Conservation (phyloP, 371 early-diverging fungal genomes). For the Nematocida displodere region DNA sequence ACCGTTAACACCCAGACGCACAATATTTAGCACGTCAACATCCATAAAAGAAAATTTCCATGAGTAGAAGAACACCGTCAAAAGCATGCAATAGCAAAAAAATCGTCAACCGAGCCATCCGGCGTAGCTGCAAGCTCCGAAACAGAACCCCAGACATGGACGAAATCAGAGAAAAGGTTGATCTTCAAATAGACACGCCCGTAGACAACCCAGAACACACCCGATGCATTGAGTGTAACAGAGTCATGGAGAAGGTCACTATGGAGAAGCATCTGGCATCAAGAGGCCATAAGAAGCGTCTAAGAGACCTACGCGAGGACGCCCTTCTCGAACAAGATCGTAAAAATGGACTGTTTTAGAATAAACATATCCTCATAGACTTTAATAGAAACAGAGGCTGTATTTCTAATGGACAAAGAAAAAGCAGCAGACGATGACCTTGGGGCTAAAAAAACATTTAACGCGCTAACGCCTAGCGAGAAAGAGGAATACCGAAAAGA, state of each 20-base stretch:
- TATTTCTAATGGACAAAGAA: neutral
- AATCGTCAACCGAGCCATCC: conserved; percentile 9
- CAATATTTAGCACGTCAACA: conserved; percentile 24
- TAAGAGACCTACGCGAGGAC: conserved; percentile 33
- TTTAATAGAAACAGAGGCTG: neutral
- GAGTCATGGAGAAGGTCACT: conserved; percentile 36
- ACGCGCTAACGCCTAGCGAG: neutral
- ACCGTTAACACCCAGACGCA: neutral
- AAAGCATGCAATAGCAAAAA: conserved; percentile 23
- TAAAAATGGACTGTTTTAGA: conserved; percentile 46
- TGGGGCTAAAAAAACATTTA: neutral
- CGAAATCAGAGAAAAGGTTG: conserved; percentile 25
- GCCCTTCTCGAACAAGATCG: conserved; percentile 41
- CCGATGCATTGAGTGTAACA: conserved; percentile 38
- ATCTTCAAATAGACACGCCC: neutral
- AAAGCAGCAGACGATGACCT: neutral
- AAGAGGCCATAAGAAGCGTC: conserved; percentile 43
- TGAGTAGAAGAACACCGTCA: conserved; percentile 41
- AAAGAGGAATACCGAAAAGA: neutral
- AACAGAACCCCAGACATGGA: conserved; percentile 40
- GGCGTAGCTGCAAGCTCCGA: conserved; percentile 41
- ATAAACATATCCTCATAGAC: neutral
- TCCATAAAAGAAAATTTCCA: conserved; percentile 39
- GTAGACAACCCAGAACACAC: conserved; percentile 32
- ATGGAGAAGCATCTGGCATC: conserved; percentile 34